Conservation (phyloP, 495 filamentous ascomycete genomes). For the Hypoxylon cercidicola region DNA sequence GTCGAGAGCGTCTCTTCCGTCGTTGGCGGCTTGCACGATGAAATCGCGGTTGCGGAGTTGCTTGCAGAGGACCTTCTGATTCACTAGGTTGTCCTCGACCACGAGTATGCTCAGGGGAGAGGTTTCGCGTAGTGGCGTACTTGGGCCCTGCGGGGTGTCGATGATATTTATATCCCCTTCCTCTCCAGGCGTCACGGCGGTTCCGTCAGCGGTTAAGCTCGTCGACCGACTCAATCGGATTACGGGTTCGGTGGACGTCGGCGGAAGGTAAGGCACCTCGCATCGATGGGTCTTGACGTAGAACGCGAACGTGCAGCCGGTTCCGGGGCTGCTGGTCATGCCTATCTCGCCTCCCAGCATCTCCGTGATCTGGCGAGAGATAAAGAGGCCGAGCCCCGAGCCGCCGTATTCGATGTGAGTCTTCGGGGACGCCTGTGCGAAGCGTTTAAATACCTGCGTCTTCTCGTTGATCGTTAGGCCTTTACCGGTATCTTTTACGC, state of each 20-base stretch:
- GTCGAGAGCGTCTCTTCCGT: slow-evolving; percentile 80
- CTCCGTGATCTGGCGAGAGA: slow-evolving; percentile 76
- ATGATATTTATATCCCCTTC: slow-evolving; percentile 5
- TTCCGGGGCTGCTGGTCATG: slow-evolving; percentile 70
- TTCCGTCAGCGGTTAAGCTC: slow-evolving; percentile 42
- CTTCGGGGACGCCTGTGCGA: slow-evolving; percentile 77
- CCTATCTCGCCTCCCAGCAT: slow-evolving; percentile 82
- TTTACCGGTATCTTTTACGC: slow-evolving; percentile 78
- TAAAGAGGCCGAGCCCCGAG: slow-evolving; percentile 80
- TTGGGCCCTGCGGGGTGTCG: not conserved
- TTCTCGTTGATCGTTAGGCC: slow-evolving; percentile 75
- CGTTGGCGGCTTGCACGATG: slow-evolving; percentile 72
- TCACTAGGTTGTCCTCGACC: slow-evolving; percentile 83
- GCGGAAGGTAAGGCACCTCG: not conserved
- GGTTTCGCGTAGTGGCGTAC: slow-evolving; percentile 4
- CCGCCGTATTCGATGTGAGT: slow-evolving; percentile 82
- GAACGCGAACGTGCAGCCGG: slow-evolving; percentile 82
- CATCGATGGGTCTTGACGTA: slow-evolving; percentile 68
- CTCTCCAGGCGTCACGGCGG: slow-evolving; percentile 6
- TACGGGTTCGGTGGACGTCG: slow-evolving; percentile 10
- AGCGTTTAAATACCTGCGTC: slow-evolving; percentile 76
- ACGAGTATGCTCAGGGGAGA: slow-evolving; percentile 62
- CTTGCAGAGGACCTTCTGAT: slow-evolving; percentile 73
- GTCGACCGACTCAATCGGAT: slow-evolving; percentile 30
- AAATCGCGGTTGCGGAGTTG: slow-evolving; percentile 73